Percentiles rank a stretch among this genome's conserved stretches.
These are phyloP conservation scores for Aspergillus panamensis DNA, from an alignment of 495 filamentous ascomycete species.

Conservation along the genomic window DNA sequence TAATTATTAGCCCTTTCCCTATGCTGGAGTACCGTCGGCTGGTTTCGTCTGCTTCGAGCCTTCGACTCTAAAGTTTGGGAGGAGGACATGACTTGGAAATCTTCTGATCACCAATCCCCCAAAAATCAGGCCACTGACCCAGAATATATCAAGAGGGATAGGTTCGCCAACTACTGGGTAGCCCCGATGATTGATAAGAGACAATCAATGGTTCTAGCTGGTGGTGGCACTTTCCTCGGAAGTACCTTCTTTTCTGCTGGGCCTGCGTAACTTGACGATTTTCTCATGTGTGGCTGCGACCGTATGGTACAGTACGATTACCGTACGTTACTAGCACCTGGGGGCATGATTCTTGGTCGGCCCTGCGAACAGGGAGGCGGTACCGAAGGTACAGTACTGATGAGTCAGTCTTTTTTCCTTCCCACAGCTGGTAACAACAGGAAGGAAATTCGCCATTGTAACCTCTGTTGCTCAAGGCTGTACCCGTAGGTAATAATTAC, in stretches of 20 bases:
- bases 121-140: conserved; percentile 6
- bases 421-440: conserved; percentile 14
- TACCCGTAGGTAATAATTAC: conserved; percentile 9
- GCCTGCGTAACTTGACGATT: background rate
- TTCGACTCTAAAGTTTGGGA: conserved; percentile 1
- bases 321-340: conserved; percentile 5
- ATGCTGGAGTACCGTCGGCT: background rate
- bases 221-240: conserved; percentile 5
- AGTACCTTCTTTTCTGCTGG: background rate
- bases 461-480: background rate
- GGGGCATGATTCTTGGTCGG: background rate
- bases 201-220: background rate
- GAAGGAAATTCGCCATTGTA: conserved; percentile 9
- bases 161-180: background rate
- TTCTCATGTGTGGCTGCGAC: conserved; percentile 10
- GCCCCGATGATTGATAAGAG: conserved; percentile 9
- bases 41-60: conserved; percentile 1
- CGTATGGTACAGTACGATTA: conserved; percentile 17
- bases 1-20: background rate
- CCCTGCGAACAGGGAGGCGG: conserved; percentile 14
- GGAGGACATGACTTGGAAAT: background rate
- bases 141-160: background rate
- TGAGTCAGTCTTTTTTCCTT: conserved; percentile 1
- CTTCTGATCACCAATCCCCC: background rate
- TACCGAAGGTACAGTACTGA: conserved; percentile 2